Base-by-base conservation (phyloP, 306 rosid genomes). In the Rubus idaeus region DNA sequence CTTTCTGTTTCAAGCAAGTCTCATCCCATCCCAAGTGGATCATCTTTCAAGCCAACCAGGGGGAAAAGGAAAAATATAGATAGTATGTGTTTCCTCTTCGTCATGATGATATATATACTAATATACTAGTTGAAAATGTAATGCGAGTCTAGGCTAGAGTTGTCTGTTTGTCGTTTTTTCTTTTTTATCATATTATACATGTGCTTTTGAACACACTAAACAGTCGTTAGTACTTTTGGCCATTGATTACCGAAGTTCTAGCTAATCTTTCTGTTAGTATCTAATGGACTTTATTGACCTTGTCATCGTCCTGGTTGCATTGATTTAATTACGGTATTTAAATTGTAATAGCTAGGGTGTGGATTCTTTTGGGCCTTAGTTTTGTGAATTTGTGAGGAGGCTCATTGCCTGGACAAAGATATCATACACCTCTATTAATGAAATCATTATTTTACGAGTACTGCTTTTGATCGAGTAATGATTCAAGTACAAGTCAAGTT, bases 1-100 rank as follows among this genome's bases (percentile, higher is more conserved):
- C 89, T 89, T 83, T 95, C 97, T 67, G 91, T 86, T 80, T 91
- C 96, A 80, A 88, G 86, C 91, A 94, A 89, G 89, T 80, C 97
- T 79, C 92, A 86, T 67, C 93, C 89, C 3, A 77, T 86, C 84
- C 87, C 78, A 30, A 84, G 88, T 73, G 88, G 83, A n/a, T 79
- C 92, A 37, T 87, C 93, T 70, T 78, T 75, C 67, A 91, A 90
- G 82, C 88, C 82, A 66, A 60, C 83, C 3, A 78, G 86, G 81
- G 89, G 92, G 61, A 95, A 92, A 80, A 80, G 97, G 83, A 95
- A 88, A 84, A 91, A 88, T 44, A 74, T 77, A 42, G 93, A 92
- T 72, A 81, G 97, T 95, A 89, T 3, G 98, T 90, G 53, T 78
- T 73, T 73, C 65, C 63, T 86, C 57, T 3, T 65, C 40, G 2